Base-by-base conservation (phyloP, 306 rosid species). In the Astragalus glycyphyllos region DNA sequence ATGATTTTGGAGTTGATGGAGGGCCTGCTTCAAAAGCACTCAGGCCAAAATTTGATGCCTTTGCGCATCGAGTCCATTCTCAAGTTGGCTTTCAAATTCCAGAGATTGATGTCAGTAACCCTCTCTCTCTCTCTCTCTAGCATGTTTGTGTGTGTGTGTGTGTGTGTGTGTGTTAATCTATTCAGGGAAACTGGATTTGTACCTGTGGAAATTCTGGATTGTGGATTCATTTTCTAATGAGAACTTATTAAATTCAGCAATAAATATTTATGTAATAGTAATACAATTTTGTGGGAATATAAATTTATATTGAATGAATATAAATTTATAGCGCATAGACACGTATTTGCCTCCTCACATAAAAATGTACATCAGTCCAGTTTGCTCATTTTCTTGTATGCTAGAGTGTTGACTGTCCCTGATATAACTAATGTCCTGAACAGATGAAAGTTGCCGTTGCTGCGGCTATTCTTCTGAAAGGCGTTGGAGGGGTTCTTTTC, bases 1-100 rank as follows among this genome's bases (percentile, higher is more conserved):
- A 80, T 58, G 87, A 84, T 49, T 78, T 75, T 62, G 92, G 92
- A 32, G 59, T 66, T 48, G 82, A 84, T 7, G 92, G 87, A 42
- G 87, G 86, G 31, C 81, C 82, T n/a, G 76, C 77, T 9, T 77
- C 81, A 0, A 82, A 78, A 69, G 69, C 66, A 15, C 84, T 87
- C 20, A 83, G 65, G 46, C 89, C 84, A 11, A 84, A 87, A 75
- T 77, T 84, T 69, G 86, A 80, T 61, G 61, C 79, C 50, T 69
- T 87, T 65, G 42, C 80, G 7, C 23, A 76, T 65, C 81, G 56
- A 51, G 72, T 87, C 64, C 80, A 82, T 41, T 78, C 84, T 65
- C 89, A 84, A 55, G 72, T 76, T 51, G 86, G 81, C 65, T 49
- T 80, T 53, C 86, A 84, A 68, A 20, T 84, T 76, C 84, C 87